phyloP scores from a whole-genome alignment of 306 rosid genomes.

The Citrullus colocynthis region DNA sequence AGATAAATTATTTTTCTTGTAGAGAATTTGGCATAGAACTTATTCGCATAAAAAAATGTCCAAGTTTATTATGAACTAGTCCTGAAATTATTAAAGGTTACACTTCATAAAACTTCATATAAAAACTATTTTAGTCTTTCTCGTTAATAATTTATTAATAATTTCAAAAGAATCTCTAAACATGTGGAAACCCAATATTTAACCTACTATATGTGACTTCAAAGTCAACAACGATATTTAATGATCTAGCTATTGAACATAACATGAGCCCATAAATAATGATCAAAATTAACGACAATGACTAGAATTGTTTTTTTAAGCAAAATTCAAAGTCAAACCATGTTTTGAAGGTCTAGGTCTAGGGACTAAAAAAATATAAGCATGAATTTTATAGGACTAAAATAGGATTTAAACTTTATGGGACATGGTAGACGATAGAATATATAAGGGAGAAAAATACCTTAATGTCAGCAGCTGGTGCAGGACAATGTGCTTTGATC shows the following conservation, averaged over 20 bases:
- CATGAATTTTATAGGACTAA: background rate
- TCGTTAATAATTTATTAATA: no score
- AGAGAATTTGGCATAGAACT: background rate
- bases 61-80: background rate
- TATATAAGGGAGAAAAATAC: conserved; percentile 23
- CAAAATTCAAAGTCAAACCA: background rate
- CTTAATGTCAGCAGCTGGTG: conserved; percentile 63
- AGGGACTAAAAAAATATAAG: background rate
- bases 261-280: background rate
- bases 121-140: background rate
- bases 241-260: background rate
- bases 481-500: conserved; percentile 74
- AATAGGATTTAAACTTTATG: background rate
- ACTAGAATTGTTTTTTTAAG: background rate
- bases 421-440: background rate
- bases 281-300: background rate
- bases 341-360: background rate
- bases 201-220: background rate
- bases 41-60: background rate
- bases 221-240: background rate
- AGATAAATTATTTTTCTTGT: background rate
- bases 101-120: background rate
- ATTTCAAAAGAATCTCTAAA: background rate
- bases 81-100: background rate
- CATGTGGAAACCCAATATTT: background rate